Conservation (phyloP, 2,329 filamentous ascomycete genomes). For the Helminthosporium solani region DNA sequence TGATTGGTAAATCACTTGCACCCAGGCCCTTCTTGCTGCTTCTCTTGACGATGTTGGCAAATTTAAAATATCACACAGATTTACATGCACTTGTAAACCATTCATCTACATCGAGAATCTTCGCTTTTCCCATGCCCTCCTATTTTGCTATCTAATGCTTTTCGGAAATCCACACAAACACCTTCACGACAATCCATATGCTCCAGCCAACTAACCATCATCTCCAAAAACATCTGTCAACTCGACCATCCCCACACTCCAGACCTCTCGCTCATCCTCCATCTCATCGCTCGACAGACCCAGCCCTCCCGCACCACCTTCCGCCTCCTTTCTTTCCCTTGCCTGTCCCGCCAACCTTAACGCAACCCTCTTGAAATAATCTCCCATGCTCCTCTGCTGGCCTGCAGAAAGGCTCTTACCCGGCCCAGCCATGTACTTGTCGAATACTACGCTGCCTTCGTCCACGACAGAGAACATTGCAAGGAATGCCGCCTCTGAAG, state of each 20-base stretch:
- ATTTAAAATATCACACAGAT: too few relatives aligned
- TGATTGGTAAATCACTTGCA: too few relatives aligned
- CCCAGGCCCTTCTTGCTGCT: too few relatives aligned
- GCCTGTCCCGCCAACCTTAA: constrained; percentile 82
- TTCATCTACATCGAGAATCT: too few relatives aligned
- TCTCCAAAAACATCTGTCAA: constrained; percentile 58
- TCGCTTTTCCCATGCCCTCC: too few relatives aligned
- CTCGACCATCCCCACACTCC: constrained; percentile 91
- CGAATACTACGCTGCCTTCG: constrained; percentile 81
- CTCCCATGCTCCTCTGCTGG: constrained; percentile 84
- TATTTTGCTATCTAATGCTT: too few relatives aligned
- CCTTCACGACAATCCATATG: too few relatives aligned
- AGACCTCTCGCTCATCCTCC: constrained; percentile 93
- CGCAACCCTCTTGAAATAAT: constrained; percentile 96
- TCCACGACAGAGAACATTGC: constrained; percentile 88
- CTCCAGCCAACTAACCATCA: not conserved
- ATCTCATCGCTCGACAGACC: constrained; percentile 86
- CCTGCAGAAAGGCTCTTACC: constrained; percentile 65
- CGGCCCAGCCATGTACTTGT: constrained; percentile 78
- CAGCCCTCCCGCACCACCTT: constrained; percentile 82
- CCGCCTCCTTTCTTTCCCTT: constrained; percentile 84
- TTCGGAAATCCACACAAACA: too few relatives aligned
- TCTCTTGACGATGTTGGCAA: too few relatives aligned
- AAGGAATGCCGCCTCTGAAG: constrained; percentile 91
- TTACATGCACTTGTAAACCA: too few relatives aligned